Evolutionary conservation across 306 rosid genomes (phyloP).

Genomic region (Quercus engelmannii): DNA sequence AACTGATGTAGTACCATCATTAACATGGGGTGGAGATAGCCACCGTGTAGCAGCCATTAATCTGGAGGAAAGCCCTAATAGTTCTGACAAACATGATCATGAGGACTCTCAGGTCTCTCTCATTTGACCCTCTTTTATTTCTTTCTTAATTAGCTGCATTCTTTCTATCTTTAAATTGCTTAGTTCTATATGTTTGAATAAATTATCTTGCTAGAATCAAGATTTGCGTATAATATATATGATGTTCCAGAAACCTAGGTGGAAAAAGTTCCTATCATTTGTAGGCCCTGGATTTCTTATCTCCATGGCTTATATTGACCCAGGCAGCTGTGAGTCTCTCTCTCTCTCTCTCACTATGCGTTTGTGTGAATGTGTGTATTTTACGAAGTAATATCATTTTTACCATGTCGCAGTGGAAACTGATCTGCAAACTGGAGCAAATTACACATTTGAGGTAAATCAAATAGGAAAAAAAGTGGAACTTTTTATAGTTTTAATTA

Average conservation of each 20-base stretch:
- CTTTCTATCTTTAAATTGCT: too few relatives aligned
- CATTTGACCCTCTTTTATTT: not conserved
- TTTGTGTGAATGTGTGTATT: too few relatives aligned
- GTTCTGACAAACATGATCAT: not conserved
- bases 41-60: constrained; percentile 41
- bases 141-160: not conserved
- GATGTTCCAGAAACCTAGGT: constrained; percentile 50
- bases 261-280: constrained; percentile 61
- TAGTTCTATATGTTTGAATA: too few relatives aligned
- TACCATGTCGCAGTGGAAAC: constrained; percentile 69
- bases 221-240: not conserved
- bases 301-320: constrained; percentile 89
- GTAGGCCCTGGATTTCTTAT: constrained; percentile 93
- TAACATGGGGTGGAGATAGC: constrained; percentile 19
- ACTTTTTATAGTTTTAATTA: too few relatives aligned
- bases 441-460: constrained; percentile 40
- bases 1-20: not conserved
- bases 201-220: not conserved
- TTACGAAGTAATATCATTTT: not conserved
- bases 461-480: too few relatives aligned
- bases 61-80: not conserved
- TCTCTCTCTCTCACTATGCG: not conserved
- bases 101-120: constrained; percentile 32
- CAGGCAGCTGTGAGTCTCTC: constrained; percentile 62
- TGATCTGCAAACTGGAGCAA: constrained; percentile 93